A percentile compares a stretch with the other conserved stretches of the same genome.
Conservation (phyloP, 768 basidiomycete species). For the Boletus coccyginus region DNA sequence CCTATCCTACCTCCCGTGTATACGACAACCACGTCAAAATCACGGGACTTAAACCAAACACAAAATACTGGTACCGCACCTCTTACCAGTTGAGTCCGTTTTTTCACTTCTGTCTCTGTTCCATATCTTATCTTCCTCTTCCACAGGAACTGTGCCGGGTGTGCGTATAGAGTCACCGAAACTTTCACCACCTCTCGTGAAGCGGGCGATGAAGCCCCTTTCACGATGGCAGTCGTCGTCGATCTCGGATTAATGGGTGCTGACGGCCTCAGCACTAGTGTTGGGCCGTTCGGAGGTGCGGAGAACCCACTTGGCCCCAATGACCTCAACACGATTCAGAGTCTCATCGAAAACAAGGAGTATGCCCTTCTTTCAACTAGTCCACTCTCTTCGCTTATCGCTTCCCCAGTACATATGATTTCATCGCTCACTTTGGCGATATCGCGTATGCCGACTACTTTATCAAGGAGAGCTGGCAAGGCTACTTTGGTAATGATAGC, state of each 20-base stretch:
- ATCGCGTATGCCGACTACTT: slow-evolving; percentile 30
- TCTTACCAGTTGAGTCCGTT: slow-evolving; percentile 22
- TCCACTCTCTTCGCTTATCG: background rate
- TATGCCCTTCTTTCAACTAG: slow-evolving; percentile 1
- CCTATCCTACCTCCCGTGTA: slow-evolving; percentile 25
- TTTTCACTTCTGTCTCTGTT: background rate
- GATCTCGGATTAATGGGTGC: slow-evolving; percentile 29
- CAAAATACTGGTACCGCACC: slow-evolving; percentile 28
- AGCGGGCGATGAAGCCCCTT: slow-evolving; percentile 17
- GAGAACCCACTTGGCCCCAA: slow-evolving; percentile 22
- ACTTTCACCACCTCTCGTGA: slow-evolving; percentile 25
- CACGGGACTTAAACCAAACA: slow-evolving; percentile 21
- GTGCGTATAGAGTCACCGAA: slow-evolving; percentile 24
- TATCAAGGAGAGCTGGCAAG: slow-evolving; percentile 30
- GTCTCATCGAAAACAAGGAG: slow-evolving; percentile 28
- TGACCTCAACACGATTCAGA: slow-evolving; percentile 30
- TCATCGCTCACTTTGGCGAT: slow-evolving; percentile 26
- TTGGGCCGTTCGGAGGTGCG: slow-evolving; percentile 23
- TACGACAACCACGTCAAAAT: slow-evolving; percentile 29
- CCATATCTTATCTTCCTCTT: background rate
- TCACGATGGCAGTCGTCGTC: slow-evolving; percentile 24
- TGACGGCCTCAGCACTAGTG: slow-evolving; percentile 28
- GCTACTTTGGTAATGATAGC: slow-evolving; percentile 28
- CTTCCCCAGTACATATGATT: slow-evolving; percentile 21
- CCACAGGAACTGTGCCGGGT: slow-evolving; percentile 25